Evolutionary conservation across 768 basidiomycete genomes (phyloP), one percentile per base, ranked within the genome.

Genomic region (Strobilomyces echinocephalus): DNA sequence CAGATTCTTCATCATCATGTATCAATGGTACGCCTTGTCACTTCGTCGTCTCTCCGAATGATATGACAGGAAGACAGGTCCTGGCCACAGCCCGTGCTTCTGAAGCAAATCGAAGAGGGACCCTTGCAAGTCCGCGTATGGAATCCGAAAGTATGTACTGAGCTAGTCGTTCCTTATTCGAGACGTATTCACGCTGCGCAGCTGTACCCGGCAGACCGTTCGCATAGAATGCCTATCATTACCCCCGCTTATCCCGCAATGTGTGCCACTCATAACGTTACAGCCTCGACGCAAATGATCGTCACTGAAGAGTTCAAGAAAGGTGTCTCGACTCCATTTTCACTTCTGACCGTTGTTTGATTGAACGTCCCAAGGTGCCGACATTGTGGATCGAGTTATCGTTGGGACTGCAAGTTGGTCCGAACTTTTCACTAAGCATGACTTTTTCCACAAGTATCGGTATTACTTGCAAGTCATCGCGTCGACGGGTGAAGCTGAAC

Each of bases 141-240:
- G 97, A 99, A 99, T 72, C 97, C 97, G 3, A 91, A 87, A 77
- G 94, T 89, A 63, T 18, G 73, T 40, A 1, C 38, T 28, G 6
- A 11, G 9, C 21, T 28, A 11, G 5, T 33, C 30, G 9, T 35
- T 5, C 8, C 7, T 1, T n/a, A 28, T 21, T 12, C 0, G 8
- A 26, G 18, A 7, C 12, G 20, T 12, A 16, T 49, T 64, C 9
- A 65, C 42, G 18, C 12, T 46, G n/a, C 36, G 20, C 54, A 95
- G 89, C 70, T 97, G 50, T 97, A 95, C 69, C 93, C 93, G 5
- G 83, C 83, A 55, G 94, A 97, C 70, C 80, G 90, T 53, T 81
- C 90, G n/a, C 97, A 99, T 72, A 82, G 92, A 60, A 98, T 98
- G 97, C 97, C 97, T 12, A 97, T 99, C 64, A 98, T 99, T 62